These are phyloP conservation scores for Ophioceras dolichostomum DNA, from an alignment of 2,329 filamentous ascomycete species.

Conservation along the genomic window DNA sequence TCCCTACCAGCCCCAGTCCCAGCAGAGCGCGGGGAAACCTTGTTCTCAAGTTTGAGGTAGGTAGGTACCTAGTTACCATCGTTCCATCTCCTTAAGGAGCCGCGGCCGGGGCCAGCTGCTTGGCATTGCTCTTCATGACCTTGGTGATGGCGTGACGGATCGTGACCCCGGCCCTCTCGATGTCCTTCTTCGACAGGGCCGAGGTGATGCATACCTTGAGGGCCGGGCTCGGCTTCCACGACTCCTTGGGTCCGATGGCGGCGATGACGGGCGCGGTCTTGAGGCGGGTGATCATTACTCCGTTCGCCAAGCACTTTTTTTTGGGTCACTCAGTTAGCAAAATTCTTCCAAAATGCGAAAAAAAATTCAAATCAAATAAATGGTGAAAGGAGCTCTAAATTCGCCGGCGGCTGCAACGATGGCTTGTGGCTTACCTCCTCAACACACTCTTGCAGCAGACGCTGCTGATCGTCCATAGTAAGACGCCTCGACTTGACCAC, in stretches of 20 bases:
- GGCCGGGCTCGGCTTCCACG: conserved; percentile 62
- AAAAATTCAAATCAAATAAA: conserved; percentile 5
- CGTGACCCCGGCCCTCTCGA: conserved; percentile 80
- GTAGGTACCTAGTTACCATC: neutral
- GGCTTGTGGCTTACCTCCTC: conserved; percentile 94
- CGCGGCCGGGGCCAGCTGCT: neutral
- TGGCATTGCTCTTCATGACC: conserved; percentile 56
- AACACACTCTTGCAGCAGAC: conserved; percentile 78
- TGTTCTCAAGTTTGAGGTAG: no score
- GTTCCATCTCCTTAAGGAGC: neutral
- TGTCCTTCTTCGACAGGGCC: conserved; percentile 83
- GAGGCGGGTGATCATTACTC: conserved; percentile 76
- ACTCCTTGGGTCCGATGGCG: conserved; percentile 52
- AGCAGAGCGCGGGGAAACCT: no score
- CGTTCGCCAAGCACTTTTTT: conserved; percentile 64
- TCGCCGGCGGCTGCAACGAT: no score
- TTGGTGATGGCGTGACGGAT: conserved; percentile 93
- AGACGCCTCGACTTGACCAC: conserved; percentile 61
- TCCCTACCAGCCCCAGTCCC: no score
- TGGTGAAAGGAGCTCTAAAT: no score
- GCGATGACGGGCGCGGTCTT: conserved; percentile 62
- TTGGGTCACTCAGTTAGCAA: neutral
- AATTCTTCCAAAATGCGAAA: neutral
- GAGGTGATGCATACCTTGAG: conserved; percentile 86
- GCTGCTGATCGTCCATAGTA: conserved; percentile 65